Percentiles rank a stretch among this genome's conserved stretches.
phyloP scores from a whole-genome alignment of 371 early-diverging fungal genomes.

The Catenaria anguillulae region DNA sequence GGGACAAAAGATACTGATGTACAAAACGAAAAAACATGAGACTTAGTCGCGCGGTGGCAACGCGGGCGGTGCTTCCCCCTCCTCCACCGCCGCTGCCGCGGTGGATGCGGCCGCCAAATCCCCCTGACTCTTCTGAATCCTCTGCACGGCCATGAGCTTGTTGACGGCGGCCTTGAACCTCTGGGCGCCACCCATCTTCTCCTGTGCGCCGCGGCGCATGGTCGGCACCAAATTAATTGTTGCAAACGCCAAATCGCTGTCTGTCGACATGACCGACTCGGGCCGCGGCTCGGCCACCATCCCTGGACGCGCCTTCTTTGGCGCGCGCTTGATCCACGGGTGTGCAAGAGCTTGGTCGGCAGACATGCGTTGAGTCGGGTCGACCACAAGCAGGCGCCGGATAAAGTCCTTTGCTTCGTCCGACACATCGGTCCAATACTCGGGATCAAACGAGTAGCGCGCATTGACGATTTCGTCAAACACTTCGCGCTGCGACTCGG shows the following conservation, averaged over 20 bases:
- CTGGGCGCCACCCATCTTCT: too few species aligned
- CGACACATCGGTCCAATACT: constrained; percentile 2
- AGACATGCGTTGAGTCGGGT: constrained; percentile 56
- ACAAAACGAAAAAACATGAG: too few species aligned
- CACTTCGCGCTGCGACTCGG: neutral
- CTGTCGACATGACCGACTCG: neutral
- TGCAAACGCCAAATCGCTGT: too few species aligned
- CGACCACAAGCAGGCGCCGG: constrained; percentile 47
- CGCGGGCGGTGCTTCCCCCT: too few species aligned
- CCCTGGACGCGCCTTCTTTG: neutral
- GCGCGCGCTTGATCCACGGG: constrained; percentile 38
- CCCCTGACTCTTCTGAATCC: too few species aligned
- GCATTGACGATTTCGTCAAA: neutral
- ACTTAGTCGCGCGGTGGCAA: too few species aligned
- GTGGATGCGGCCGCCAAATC: too few species aligned
- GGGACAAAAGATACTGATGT: too few species aligned
- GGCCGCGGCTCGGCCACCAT: neutral
- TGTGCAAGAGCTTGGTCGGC: constrained; percentile 66
- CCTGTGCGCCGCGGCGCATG: neutral
- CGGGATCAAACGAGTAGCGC: constrained; percentile 1
- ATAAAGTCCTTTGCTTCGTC: constrained; percentile 74
- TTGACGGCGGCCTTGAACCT: too few species aligned
- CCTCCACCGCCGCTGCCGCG: too few species aligned
- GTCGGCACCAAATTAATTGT: neutral
- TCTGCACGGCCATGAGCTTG: too few species aligned